These are phyloP conservation scores for Colletotrichum karsti DNA, from an alignment of 2,329 filamentous ascomycete genomes.

Conservation along the genomic window DNA sequence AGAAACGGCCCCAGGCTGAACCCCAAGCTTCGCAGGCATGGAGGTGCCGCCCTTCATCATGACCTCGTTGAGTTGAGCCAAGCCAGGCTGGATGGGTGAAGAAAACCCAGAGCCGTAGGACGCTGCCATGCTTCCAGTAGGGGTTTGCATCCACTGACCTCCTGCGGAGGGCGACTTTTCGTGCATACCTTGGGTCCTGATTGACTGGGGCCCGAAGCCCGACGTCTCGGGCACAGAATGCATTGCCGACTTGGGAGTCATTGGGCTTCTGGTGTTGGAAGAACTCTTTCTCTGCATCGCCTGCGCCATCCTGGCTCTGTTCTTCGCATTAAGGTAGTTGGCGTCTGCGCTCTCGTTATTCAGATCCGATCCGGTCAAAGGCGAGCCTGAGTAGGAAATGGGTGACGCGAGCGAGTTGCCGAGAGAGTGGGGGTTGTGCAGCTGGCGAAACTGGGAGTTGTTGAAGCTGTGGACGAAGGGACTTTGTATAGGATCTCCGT, in stretches of 20 bases:
- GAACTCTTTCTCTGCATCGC: constrained; percentile 78
- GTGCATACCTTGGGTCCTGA: constrained; percentile 74
- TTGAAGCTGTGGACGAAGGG: constrained; percentile 85
- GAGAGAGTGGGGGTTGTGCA: constrained; percentile 67
- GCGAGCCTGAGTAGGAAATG: constrained; percentile 58
- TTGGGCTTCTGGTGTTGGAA: constrained; percentile 79
- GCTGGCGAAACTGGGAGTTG: constrained; percentile 78
- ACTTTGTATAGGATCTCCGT: constrained; percentile 90
- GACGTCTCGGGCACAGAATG: constrained; percentile 77
- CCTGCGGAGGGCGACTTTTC: constrained; percentile 80
- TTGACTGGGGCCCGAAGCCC: constrained; percentile 80
- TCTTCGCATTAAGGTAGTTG: constrained; percentile 66
- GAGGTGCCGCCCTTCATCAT: constrained; percentile 89
- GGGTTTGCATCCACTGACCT: constrained; percentile 88
- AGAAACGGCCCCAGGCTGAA: constrained; percentile 64
- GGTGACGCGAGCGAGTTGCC: constrained; percentile 63
- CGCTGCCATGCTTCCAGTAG: constrained; percentile 79
- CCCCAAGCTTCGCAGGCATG: constrained; percentile 84
- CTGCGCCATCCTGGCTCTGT: constrained; percentile 66
- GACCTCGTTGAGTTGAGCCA: constrained; percentile 87
- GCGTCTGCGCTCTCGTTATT: constrained; percentile 57
- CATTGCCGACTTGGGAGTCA: constrained; percentile 87
- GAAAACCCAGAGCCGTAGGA: constrained; percentile 90
- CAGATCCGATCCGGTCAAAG: constrained; percentile 58
- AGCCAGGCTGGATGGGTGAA: constrained; percentile 76